Evolutionary conservation across 108 stramenopile species (phyloP), one percentile per base, ranked within the genome.

Genomic region (Skeletonema menzelii): DNA sequence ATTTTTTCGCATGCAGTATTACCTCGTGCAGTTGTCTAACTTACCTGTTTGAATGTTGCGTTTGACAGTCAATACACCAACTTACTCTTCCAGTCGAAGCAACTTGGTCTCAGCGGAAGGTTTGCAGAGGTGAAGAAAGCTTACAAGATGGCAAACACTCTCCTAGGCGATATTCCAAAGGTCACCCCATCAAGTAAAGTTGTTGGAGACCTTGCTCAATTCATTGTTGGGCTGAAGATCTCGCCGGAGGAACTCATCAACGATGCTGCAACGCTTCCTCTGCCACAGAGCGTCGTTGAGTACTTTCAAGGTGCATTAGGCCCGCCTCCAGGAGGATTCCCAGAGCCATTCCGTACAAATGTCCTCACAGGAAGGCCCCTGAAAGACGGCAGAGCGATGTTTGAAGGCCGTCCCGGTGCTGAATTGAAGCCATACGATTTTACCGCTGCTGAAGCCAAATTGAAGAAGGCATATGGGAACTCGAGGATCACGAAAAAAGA

Each of bases 131-230:
- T 94, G 53, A 93, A 92, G 89, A 72, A 80, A 40, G 84, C 87
- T 17, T 96, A 94, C 79, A 82, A 85, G 27, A 71, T 68, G 10
- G 93, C 91, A 34, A 96, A 96, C 77, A 75, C 59, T 2, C 67
- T 96, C n/a, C 70, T 94, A 14, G 95, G 95, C 12, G 95, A 94
- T 72, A 92, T 96, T 68, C 83, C 88, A 63, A 96, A 96, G 88
- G 93, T 93, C 17, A 96, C 95, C 3, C 95, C 95, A 10, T 90
- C 88, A n/a, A 91, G 89, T 40, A 96, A 96, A 87, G 86, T 85
- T 20, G 87, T 88, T 5, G 95, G 95, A 26, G 95, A 96, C 72
- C 72, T 96, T 2, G 95, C 95, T 15, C 89, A 93, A 82, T 92
- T 91, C 78, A 84, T 94, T 83, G 88, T 94, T 35, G 78, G 73